Evolutionary conservation across 164 flowering plant species (phyloP).

Genomic region (Vitis vinifera): ASM3070453v1 NC_081820.1:4475501-4476000

Average conservation of each 20-base stretch:
- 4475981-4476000: conserved; percentile 51
- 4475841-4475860: neutral
- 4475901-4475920: conserved; percentile 15
- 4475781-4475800: conserved; percentile 47
- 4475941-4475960: conserved; percentile 48
- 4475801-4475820: too few relatives aligned
- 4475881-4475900: too few relatives aligned
- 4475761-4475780: conserved; percentile 66
- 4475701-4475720: conserved; percentile 27
- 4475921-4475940: conserved; percentile 51
- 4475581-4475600: too few relatives aligned
- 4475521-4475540: too few relatives aligned
- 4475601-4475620: too few relatives aligned
- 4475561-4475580: too few relatives aligned
- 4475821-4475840: neutral
- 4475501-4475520: too few relatives aligned
- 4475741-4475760: conserved; percentile 59
- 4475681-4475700: neutral
- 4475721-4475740: conserved; percentile 64
- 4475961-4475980: conserved; percentile 46
- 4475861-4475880: neutral
- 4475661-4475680: too few relatives aligned
- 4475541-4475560: too few relatives aligned
- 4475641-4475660: too few relatives aligned
- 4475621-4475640: too few relatives aligned